Evolutionary conservation across 371 early-diverging fungal genomes (phyloP).

Genomic region (Sporodiniella umbellata): DNA sequence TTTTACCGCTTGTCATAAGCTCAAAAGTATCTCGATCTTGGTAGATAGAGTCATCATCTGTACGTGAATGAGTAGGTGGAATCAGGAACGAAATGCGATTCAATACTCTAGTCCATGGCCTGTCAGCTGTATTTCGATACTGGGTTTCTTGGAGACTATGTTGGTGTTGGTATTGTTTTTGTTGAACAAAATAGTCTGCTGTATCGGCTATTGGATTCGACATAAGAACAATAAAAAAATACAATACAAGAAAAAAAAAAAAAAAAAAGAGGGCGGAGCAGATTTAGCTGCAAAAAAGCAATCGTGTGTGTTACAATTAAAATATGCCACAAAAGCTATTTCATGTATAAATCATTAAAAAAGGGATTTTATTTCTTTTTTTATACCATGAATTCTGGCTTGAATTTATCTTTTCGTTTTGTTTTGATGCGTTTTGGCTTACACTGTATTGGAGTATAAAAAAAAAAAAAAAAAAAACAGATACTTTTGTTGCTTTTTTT

Average conservation of each 20-base stretch:
- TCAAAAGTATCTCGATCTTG: constrained; percentile 31
- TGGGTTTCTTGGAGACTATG: constrained; percentile 1
- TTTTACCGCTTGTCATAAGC: constrained; percentile 10
- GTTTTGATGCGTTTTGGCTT: too few relatives aligned
- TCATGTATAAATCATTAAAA: too few relatives aligned
- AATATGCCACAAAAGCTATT: constrained; percentile 1
- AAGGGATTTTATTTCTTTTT: too few relatives aligned
- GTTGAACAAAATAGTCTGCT: constrained; percentile 35
- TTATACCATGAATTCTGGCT: too few relatives aligned
- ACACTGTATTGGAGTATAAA: too few relatives aligned
- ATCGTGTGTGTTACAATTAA: not conserved
- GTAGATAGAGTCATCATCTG: constrained; percentile 13
- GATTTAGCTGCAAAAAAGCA: not conserved
- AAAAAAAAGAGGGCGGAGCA: not conserved
- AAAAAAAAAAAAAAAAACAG: too few relatives aligned
- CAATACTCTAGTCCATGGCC: constrained; percentile 15
- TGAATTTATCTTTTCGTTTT: too few relatives aligned
- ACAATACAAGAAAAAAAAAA: not conserved
- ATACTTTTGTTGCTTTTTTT: too few relatives aligned
- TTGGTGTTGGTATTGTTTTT: constrained; percentile 10
- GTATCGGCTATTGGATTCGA: constrained; percentile 45
- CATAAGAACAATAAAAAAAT: constrained; percentile 16
- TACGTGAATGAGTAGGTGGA: constrained; percentile 10
- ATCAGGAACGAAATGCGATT: constrained; percentile 22
- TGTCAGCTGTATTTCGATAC: constrained; percentile 3